Percentiles rank a stretch among this genome's conserved stretches.
Conservation (phyloP, 495 filamentous ascomycete genomes). For the Trichocladium antarcticum region DNA sequence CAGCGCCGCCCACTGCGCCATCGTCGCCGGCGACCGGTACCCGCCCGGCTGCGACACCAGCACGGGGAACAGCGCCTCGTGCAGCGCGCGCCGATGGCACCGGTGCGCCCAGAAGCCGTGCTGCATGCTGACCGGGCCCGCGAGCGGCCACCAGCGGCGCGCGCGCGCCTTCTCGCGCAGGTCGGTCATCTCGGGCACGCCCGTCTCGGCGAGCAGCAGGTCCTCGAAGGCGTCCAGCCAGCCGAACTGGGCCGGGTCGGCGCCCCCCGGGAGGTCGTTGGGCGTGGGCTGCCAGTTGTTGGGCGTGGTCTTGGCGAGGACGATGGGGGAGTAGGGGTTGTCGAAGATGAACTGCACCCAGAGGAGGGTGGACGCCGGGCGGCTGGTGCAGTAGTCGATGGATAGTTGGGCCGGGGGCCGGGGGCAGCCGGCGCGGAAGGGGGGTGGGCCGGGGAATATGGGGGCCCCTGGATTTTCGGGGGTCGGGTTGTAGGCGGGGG, state of each 20-base stretch:
- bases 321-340: constrained; percentile 30
- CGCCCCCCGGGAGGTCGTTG: constrained; percentile 14
- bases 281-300: constrained; percentile 18
- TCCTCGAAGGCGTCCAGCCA: constrained; percentile 37
- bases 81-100: constrained; percentile 1
- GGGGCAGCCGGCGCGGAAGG: too few relatives aligned
- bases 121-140: too few relatives aligned
- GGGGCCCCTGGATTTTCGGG: too few relatives aligned
- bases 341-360: constrained; percentile 13
- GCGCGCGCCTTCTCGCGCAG: background rate
- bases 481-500: background rate
- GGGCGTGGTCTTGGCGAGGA: constrained; percentile 15
- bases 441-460: too few relatives aligned
- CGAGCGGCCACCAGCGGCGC: background rate
- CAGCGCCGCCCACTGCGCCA: constrained; percentile 15
- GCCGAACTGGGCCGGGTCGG: constrained; percentile 18
- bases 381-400: too few relatives aligned
- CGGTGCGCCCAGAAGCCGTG: too few relatives aligned
- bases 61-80: constrained; percentile 12
- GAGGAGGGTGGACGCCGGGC: constrained; percentile 1
- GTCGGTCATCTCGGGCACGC: constrained; percentile 9
- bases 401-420: too few relatives aligned
- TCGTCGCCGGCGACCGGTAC: constrained; percentile 12
- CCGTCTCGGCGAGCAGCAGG: constrained; percentile 25
- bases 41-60: background rate